phyloP scores from a whole-genome alignment of 2,329 filamentous ascomycete genomes.

The Parasarocladium wereldwijsianum region DNA sequence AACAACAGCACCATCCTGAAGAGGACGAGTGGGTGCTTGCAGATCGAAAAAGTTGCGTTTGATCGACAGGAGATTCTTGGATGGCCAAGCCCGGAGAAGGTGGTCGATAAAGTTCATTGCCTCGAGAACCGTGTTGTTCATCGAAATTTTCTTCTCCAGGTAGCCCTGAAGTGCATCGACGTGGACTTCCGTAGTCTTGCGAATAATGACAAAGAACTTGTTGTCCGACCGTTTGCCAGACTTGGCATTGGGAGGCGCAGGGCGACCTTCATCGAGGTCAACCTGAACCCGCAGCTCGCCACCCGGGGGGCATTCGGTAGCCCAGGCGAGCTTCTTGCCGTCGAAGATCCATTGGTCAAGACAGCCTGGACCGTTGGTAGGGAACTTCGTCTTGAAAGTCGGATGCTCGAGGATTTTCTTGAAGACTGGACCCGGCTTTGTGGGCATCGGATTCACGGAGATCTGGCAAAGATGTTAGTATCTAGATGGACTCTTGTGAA shows the following conservation, averaged over 20 bases:
- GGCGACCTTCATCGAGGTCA: slow-evolving; percentile 57
- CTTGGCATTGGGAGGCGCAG: slow-evolving; percentile 16
- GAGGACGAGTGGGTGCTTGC: slow-evolving; percentile 28
- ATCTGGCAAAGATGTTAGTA: no score
- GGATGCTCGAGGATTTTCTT: slow-evolving; percentile 64
- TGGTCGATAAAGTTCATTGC: slow-evolving; percentile 88
- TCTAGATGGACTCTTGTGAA: not conserved
- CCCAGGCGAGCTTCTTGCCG: slow-evolving; percentile 76
- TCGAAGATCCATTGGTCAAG: slow-evolving; percentile 55
- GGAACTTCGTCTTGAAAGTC: slow-evolving; percentile 39
- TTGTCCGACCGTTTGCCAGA: slow-evolving; percentile 25
- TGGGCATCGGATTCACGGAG: slow-evolving; percentile 13
- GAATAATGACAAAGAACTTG: slow-evolving; percentile 46
- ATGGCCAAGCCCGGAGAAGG: slow-evolving; percentile 66
- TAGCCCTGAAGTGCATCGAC: slow-evolving; percentile 54
- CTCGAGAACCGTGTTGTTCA: slow-evolving; percentile 56
- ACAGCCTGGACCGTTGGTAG: slow-evolving; percentile 18
- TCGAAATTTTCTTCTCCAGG: slow-evolving; percentile 41
- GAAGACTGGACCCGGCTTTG: slow-evolving; percentile 49
- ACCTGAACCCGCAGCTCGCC: slow-evolving; percentile 43
- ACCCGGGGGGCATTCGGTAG: slow-evolving; percentile 23
- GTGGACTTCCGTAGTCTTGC: slow-evolving; percentile 51
- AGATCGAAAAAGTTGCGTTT: slow-evolving; percentile 71
- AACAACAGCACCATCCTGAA: slow-evolving; percentile 44
- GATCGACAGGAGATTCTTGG: slow-evolving; percentile 50